phyloP scores from a whole-genome alignment of 1,139 yeast genomes.

The Candida buenavistaensis region DNA sequence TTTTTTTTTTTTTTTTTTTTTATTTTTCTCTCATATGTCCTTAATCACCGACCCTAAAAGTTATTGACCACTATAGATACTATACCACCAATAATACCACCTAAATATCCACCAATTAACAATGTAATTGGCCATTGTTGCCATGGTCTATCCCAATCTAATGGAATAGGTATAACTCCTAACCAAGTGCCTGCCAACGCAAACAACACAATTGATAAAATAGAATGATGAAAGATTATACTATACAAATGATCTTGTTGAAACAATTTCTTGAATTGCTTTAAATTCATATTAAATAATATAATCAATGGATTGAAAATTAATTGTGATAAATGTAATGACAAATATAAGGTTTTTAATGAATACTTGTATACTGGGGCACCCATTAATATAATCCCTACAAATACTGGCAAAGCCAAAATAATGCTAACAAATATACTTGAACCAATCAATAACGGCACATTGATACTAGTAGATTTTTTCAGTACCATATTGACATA shows the following conservation, averaged over 20 bases:
- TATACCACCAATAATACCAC: constrained; percentile 59
- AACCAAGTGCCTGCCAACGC: constrained; percentile 81
- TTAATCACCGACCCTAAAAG: not conserved
- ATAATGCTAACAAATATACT: constrained; percentile 42
- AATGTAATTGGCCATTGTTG: constrained; percentile 96
- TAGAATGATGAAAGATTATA: constrained; percentile 32
- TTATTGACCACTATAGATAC: constrained; percentile 16
- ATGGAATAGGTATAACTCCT: constrained; percentile 90
- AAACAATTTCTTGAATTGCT: constrained; percentile 25
- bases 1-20: too few relatives aligned
- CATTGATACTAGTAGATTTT: constrained; percentile 25
- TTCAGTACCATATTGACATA: constrained; percentile 19
- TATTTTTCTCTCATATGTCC: not conserved
- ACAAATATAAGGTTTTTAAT: constrained; percentile 60
- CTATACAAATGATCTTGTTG: constrained; percentile 22
- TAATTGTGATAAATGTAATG: constrained; percentile 65
- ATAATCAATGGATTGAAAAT: constrained; percentile 65
- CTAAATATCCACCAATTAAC: constrained; percentile 75
- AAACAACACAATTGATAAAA: constrained; percentile 45
- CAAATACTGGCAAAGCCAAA: constrained; percentile 53
- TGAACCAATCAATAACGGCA: constrained; percentile 32
- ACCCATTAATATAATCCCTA: constrained; percentile 68
- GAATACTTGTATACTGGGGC: constrained; percentile 70
- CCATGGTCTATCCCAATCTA: constrained; percentile 99
- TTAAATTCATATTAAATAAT: constrained; percentile 56